Conservation (phyloP, 768 basidiomycete species). For the Suillus weaverae region DNA sequence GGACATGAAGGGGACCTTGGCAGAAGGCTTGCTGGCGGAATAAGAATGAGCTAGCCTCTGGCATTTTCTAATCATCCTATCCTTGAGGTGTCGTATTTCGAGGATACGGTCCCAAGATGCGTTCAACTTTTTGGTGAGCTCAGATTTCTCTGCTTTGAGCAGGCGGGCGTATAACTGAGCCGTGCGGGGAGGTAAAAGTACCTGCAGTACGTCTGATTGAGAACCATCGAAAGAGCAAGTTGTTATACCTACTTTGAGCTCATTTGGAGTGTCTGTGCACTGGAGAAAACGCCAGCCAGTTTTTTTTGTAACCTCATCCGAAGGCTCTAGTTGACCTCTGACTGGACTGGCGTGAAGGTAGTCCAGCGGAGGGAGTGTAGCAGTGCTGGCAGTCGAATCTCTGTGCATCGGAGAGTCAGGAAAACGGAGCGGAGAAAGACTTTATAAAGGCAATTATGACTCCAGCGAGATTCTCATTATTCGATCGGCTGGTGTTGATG, state of each 20-base stretch:
- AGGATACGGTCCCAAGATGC: constrained; percentile 70
- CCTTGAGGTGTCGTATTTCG: constrained; percentile 76
- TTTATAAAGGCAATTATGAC: constrained; percentile 12
- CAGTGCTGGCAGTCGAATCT: constrained; percentile 25
- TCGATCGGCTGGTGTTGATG: constrained; percentile 2
- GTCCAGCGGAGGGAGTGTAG: constrained; percentile 40
- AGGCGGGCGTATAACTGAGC: constrained; percentile 66
- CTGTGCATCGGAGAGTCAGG: constrained; percentile 21
- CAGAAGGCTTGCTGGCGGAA: constrained; percentile 39
- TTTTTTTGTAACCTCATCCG: constrained; percentile 46
- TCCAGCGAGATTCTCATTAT: constrained; percentile 20
- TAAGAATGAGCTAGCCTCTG: constrained; percentile 56
- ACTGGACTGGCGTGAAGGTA: constrained; percentile 65
- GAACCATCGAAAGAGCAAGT: not conserved
- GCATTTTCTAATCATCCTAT: constrained; percentile 81
- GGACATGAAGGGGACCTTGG: constrained; percentile 56
- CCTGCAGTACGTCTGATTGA: constrained; percentile 38
- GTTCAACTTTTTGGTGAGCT: constrained; percentile 55
- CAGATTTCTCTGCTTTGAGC: constrained; percentile 58
- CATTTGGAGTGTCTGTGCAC: constrained; percentile 73
- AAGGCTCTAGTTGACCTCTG: constrained; percentile 73
- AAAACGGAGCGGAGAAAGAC: constrained; percentile 8
- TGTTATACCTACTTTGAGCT: constrained; percentile 57
- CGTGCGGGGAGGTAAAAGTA: constrained; percentile 67
- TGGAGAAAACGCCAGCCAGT: constrained; percentile 74